Conservation (phyloP, 129 eudicot genomes). For the Rutidosis leptorrhynchoides region DNA sequence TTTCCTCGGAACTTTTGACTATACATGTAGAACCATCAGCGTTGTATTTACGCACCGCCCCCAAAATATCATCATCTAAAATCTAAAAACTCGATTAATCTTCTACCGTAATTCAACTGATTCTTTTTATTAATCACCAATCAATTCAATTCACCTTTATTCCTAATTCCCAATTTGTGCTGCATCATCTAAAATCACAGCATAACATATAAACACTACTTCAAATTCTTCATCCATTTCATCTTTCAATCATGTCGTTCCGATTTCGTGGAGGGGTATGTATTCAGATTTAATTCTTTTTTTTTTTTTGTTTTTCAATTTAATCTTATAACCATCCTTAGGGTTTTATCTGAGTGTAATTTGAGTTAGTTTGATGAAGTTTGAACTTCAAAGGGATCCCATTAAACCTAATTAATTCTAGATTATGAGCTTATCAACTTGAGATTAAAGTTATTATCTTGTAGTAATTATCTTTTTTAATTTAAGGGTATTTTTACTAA, state of each 20-base stretch:
- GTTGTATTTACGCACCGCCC: constrained; percentile 39
- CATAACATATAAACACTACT: constrained; percentile 7
- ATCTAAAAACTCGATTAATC: not conserved
- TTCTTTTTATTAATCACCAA: constrained; percentile 5
- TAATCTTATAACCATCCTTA: not conserved
- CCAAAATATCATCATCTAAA: not conserved
- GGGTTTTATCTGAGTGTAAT: not conserved
- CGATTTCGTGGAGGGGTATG: constrained; percentile 42
- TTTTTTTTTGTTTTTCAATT: not conserved
- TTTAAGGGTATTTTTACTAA: no score
- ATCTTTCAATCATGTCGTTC: constrained; percentile 27
- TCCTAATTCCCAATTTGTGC: constrained; percentile 17
- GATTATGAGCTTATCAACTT: no score
- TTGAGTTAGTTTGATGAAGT: not conserved
- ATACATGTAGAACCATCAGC: no score
- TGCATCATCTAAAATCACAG: constrained; percentile 16
- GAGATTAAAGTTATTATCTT: no score
- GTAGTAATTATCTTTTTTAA: no score
- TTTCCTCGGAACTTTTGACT: no score
- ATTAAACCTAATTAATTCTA: no score
- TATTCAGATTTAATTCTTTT: not conserved
- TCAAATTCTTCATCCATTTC: not conserved
- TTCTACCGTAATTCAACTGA: constrained; percentile 21
- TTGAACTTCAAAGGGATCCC: no score
- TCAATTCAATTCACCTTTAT: constrained; percentile 19